Percentiles rank a stretch among this genome's conserved stretches.
Evolutionary conservation across 2,329 filamentous ascomycete species (phyloP).

Genomic region (Fusarium staphyleae): DNA sequence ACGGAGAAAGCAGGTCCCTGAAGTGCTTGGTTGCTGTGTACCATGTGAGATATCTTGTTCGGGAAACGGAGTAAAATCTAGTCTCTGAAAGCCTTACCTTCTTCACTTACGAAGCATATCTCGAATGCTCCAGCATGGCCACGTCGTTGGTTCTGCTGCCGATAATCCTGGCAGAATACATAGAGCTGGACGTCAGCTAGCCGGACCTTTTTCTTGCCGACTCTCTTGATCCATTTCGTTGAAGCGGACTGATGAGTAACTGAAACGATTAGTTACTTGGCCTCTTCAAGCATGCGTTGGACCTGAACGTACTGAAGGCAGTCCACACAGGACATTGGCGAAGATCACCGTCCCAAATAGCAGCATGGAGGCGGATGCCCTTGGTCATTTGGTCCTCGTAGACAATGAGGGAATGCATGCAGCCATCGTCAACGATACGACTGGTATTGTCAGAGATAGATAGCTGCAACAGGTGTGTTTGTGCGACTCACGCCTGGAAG

Average conservation of each 20-base stretch:
- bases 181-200: constrained; percentile 64
- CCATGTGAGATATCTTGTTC: constrained; percentile 16
- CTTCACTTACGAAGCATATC: constrained; percentile 56
- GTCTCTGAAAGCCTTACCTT: constrained; percentile 45
- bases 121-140: constrained; percentile 58
- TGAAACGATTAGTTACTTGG: constrained; percentile 35
- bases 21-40: constrained; percentile 45
- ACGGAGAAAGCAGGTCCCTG: constrained; percentile 50
- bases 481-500: constrained; percentile 61
- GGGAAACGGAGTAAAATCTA: too few species aligned
- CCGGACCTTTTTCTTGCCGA: constrained; percentile 56
- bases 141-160: constrained; percentile 59
- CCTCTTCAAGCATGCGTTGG: neutral
- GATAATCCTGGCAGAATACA: constrained; percentile 65
- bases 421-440: constrained; percentile 63
- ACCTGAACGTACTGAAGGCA: constrained; percentile 60
- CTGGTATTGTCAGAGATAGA: constrained; percentile 46
- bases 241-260: constrained; percentile 61
- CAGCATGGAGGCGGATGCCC: constrained; percentile 62
- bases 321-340: constrained; percentile 68
- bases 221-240: constrained; percentile 59
- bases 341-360: constrained; percentile 62
- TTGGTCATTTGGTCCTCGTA: constrained; percentile 58
- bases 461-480: neutral
- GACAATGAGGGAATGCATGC: constrained; percentile 61